phyloP scores from a whole-genome alignment of 2,329 filamentous ascomycete genomes.

The Didymella pinodella region DNA sequence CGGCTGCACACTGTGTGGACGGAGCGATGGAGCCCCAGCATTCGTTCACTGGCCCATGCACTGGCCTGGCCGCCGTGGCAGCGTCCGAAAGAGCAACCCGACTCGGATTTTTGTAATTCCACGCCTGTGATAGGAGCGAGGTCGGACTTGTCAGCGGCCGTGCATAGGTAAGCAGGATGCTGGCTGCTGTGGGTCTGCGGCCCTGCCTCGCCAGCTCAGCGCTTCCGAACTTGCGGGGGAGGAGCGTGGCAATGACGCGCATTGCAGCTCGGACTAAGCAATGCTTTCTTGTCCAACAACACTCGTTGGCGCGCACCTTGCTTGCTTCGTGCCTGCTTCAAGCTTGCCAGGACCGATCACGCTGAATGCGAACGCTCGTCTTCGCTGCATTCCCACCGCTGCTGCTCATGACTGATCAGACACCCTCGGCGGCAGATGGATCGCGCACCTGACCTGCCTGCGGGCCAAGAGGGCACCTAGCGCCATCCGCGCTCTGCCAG shows the following conservation, averaged over 20 bases:
- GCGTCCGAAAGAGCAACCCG: slow-evolving; percentile 26
- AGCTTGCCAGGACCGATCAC: slow-evolving; percentile 21
- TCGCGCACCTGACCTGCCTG: slow-evolving; percentile 39
- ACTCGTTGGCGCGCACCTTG: slow-evolving; percentile 14
- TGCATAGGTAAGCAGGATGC: slow-evolving; percentile 18
- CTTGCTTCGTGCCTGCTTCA: slow-evolving; percentile 5
- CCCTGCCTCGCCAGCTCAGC: slow-evolving; percentile 19
- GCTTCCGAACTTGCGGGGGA: slow-evolving; percentile 19
- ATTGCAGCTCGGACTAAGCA: slow-evolving; percentile 14
- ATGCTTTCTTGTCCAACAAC: slow-evolving; percentile 23
- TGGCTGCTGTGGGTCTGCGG: slow-evolving; percentile 12
- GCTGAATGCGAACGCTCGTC: slow-evolving; percentile 21
- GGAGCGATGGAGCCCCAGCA: slow-evolving; percentile 13
- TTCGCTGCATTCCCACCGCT: slow-evolving; percentile 14
- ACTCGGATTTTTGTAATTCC: slow-evolving; percentile 27
- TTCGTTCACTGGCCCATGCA: neutral
- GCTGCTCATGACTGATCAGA: slow-evolving; percentile 22
- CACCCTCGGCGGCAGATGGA: slow-evolving; percentile 18
- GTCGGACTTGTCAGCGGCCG: slow-evolving; percentile 6
- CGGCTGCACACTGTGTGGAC: slow-evolving; percentile 10
- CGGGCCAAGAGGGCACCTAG: slow-evolving; percentile 40
- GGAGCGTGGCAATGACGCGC: slow-evolving; percentile 25
- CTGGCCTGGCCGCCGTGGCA: slow-evolving; percentile 9
- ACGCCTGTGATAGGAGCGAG: slow-evolving; percentile 20
- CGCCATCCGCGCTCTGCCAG: slow-evolving; percentile 32